Evolutionary conservation across 345 rosid genomes (phyloP), one percentile per base, ranked within the genome.

Genomic region (Schrenkiella parvula): DNA sequence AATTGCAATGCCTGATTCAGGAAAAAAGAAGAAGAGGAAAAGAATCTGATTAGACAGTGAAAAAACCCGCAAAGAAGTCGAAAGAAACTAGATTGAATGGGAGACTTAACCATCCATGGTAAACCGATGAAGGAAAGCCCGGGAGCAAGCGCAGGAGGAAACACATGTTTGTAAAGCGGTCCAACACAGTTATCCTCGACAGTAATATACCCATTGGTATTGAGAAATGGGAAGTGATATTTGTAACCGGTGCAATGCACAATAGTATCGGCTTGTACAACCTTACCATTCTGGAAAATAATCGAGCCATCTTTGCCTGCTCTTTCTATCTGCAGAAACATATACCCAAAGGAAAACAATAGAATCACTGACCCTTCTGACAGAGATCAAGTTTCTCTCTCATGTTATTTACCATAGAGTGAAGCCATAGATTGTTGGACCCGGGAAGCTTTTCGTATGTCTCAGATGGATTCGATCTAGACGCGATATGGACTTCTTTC

Each of bases 201-300:
- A 9, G 82, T 84, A 55, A 91, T 80, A 48, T 79, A 75, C 64
- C 85, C 92, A 43, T 83, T 76, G 57, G 88, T 88, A 31, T 89
- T 84, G 14, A 93, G 92, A 78, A 93, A 93, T 2, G 98, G 96
- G 74, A 85, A 88, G 75, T 84, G 82, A 53, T 91, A 91, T 71
- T 86, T 85, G 88, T 91, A 93, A 91, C 95, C 97, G 0, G 93
- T 91, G 85, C 96, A 88, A 55, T 91, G 98, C 48, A 93, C 72
- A 58, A 91, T 87, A 43, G 80, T 72, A 76, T 89, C 84, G 0
- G 95, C 95, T 13, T 25, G 46, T 14, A 84, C 74, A 37, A 61
- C 72, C 56, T 73, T 75, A 71, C 96, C 91, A 23, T 85, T 88
- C 25, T 68, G 61, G 66, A 93, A 89, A 18, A 80, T 68, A 74